phyloP scores from a whole-genome alignment of 1,284 basidiomycete species.

The Filobasidium uniguttulatum region DNA sequence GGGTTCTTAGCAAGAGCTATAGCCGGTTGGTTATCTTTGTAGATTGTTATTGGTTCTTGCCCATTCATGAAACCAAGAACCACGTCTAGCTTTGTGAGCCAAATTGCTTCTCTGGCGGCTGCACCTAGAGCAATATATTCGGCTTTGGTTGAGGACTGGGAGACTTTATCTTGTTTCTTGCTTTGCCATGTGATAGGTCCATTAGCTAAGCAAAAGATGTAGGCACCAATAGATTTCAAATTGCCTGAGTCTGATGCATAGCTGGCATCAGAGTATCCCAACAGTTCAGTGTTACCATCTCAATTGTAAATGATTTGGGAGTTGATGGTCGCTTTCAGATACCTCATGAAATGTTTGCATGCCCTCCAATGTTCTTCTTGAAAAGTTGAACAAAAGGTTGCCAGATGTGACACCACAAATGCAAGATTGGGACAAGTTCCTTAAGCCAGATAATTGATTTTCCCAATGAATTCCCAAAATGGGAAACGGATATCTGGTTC shows the following conservation, averaged over 20 bases:
- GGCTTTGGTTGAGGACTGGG: slow-evolving; percentile 36
- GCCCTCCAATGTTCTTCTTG: slow-evolving; percentile 31
- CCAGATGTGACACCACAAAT: too few species aligned
- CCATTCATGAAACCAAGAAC: too few species aligned
- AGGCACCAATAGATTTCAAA: slow-evolving; percentile 33
- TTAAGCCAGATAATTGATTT: too few species aligned
- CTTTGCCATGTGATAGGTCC: slow-evolving; percentile 37
- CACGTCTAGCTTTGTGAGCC: slow-evolving; percentile 26
- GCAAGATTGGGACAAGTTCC: too few species aligned
- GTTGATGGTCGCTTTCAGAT: too few species aligned
- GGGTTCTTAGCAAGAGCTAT: too few species aligned
- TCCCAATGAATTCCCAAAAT: too few species aligned
- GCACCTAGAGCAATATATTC: slow-evolving; percentile 43
- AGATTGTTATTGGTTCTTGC: too few species aligned
- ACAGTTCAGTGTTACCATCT: too few species aligned
- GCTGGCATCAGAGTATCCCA: neutral
- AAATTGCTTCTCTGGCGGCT: slow-evolving; percentile 38
- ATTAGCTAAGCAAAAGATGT: slow-evolving; percentile 26
- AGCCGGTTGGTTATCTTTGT: slow-evolving; percentile 1
- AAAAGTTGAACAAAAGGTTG: slow-evolving; percentile 10
- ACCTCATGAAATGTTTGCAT: slow-evolving; percentile 8
- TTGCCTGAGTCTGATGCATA: neutral
- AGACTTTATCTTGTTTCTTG: slow-evolving; percentile 33
- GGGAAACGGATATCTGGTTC: too few species aligned
- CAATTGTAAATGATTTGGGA: too few species aligned